Evolutionary conservation across 208 protist genomes (phyloP), one percentile per base, ranked within the genome.

Genomic region (Borovskyia barvae): DNA sequence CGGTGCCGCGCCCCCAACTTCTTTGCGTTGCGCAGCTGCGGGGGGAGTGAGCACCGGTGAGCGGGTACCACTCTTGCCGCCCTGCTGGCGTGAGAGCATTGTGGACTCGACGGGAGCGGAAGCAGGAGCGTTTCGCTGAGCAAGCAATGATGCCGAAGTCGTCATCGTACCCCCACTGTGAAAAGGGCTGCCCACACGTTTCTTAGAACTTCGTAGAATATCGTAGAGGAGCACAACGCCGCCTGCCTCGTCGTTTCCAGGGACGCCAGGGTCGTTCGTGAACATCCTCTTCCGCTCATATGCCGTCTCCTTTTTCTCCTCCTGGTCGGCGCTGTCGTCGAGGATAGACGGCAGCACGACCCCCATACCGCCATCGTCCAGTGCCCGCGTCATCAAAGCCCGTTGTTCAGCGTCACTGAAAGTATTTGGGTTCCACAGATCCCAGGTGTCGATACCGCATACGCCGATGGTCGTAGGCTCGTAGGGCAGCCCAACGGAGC

Each of bases 401-500:
- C 53, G 53, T 46, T 69, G 53, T 47, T 48, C 39, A 28, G 37
- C 66, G 51, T 66, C 41, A 29, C 56, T 50, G 57, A 72, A 82
- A 26, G 58, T 77, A 30, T 46, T 30, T 14, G 45, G 42, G n/a
- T 73, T 60, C 5, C 15, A 30, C 5, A 84, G 45, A 17, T 39
- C 32, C 77, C 77, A 84, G 17, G 28, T 48, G 43, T 84, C 77
- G 17, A 72, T 56, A 12, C 77, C 77, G 32, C 66, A 77, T 20
- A 84, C 58, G 1, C 77, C 77, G 2, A 84, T 57, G 32, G 67
- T 71, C n/a, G 46, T 33, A 15, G 35, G 46, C 22, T 41, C 26
- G 35, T 50, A 43, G 30, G 26, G 35, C 12, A 46, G 4, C 17
- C 5, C 26, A n/a, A 36, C 46, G 15, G 26, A 9, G 40, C 51